phyloP scores from a whole-genome alignment of 257 asterid species.

The Oldenlandia corymbosa region DNA sequence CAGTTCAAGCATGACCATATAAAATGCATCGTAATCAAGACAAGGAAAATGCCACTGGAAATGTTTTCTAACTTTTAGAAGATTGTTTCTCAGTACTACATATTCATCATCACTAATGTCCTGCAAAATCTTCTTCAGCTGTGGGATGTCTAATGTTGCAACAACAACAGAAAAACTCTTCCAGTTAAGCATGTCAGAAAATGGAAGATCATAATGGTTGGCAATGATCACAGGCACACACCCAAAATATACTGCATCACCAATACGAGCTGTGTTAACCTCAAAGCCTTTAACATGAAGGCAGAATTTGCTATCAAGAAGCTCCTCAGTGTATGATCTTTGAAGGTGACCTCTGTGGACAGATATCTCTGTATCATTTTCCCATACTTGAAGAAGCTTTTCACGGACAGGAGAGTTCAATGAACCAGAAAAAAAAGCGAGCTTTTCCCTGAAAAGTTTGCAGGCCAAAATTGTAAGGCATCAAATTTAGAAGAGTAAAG shows the following conservation, averaged over 20 bases:
- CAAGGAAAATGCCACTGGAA: slow-evolving; percentile 78
- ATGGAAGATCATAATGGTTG: slow-evolving; percentile 90
- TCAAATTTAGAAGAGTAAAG: slow-evolving; percentile 1
- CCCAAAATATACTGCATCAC: slow-evolving; percentile 72
- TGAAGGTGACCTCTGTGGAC: slow-evolving; percentile 47
- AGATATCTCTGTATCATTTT: slow-evolving; percentile 56
- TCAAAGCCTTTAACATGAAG: slow-evolving; percentile 90
- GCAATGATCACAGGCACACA: slow-evolving; percentile 87
- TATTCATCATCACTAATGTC: slow-evolving; percentile 40
- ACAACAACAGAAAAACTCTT: slow-evolving; percentile 59
- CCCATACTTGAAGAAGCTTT: slow-evolving; percentile 74
- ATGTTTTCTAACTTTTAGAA: slow-evolving; percentile 58
- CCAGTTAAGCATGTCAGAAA: slow-evolving; percentile 69
- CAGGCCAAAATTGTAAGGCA: background rate
- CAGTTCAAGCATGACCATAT: slow-evolving; percentile 76
- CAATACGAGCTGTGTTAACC: slow-evolving; percentile 89
- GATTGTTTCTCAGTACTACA: slow-evolving; percentile 37
- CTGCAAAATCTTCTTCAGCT: slow-evolving; percentile 55
- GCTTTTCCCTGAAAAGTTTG: slow-evolving; percentile 45
- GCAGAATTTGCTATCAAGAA: slow-evolving; percentile 69
- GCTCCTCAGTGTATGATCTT: slow-evolving; percentile 60
- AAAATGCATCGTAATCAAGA: slow-evolving; percentile 71
- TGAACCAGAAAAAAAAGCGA: slow-evolving; percentile 80
- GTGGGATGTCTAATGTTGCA: slow-evolving; percentile 72
- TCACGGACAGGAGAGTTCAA: slow-evolving; percentile 78